Evolutionary conservation across 2,329 filamentous ascomycete species (phyloP).

Genomic region (Phyllosticta citriasiana): DNA sequence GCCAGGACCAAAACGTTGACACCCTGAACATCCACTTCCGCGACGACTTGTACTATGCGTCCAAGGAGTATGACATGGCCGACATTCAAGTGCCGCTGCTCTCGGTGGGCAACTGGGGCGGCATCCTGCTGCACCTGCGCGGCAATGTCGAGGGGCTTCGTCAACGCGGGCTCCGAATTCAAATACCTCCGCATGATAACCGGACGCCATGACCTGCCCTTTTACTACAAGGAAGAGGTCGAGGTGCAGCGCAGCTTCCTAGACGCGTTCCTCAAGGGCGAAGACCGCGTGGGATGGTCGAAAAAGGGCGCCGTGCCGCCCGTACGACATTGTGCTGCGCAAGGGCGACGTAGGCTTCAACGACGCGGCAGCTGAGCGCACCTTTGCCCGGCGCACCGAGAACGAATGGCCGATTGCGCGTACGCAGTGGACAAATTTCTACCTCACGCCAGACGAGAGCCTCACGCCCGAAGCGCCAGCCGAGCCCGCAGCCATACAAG

Average conservation of each 20-base stretch:
- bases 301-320: slow-evolving; percentile 47
- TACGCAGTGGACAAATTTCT: slow-evolving; percentile 54
- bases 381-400: slow-evolving; percentile 47
- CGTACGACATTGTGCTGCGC: slow-evolving; percentile 51
- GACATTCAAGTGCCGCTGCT: slow-evolving; percentile 60
- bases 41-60: slow-evolving; percentile 54
- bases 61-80: slow-evolving; percentile 53
- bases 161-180: slow-evolving; percentile 51
- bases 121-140: slow-evolving; percentile 57
- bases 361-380: slow-evolving; percentile 49
- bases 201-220: slow-evolving; percentile 61
- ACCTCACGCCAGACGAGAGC: slow-evolving; percentile 41
- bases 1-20: slow-evolving; percentile 29
- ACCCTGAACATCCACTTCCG: slow-evolving; percentile 43
- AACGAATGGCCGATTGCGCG: slow-evolving; percentile 57
- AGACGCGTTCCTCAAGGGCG: slow-evolving; percentile 59
- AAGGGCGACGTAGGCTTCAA: slow-evolving; percentile 61
- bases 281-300: slow-evolving; percentile 54
- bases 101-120: slow-evolving; percentile 61
- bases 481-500: slow-evolving; percentile 12
- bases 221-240: slow-evolving; percentile 61
- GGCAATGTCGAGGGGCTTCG: slow-evolving; percentile 60
- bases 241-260: slow-evolving; percentile 58
- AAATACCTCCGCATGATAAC: slow-evolving; percentile 63
- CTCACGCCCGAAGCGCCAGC: slow-evolving; percentile 29